Evolutionary conservation across 2,329 filamentous ascomycete genomes (phyloP).

Genomic region (Lachnellula willkommii): DNA sequence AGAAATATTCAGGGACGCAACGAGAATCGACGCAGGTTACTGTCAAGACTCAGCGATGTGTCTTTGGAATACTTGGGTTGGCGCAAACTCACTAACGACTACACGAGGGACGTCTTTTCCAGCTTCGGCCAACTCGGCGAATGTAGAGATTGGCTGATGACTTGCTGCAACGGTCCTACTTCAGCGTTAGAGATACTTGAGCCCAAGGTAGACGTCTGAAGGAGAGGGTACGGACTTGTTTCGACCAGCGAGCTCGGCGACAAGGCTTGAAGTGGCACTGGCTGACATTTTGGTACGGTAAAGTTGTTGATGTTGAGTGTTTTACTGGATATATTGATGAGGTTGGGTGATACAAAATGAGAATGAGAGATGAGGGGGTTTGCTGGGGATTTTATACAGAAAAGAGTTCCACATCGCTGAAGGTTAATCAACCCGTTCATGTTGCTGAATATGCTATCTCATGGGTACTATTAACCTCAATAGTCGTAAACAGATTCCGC

Average conservation of each 20-base stretch:
- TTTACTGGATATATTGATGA: neutral
- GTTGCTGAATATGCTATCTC: too few species aligned
- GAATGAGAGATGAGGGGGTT: too few species aligned
- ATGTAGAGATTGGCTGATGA: slow-evolving; percentile 8
- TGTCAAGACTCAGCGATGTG: neutral
- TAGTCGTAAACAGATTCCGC: too few species aligned
- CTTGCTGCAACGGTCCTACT: slow-evolving; percentile 2
- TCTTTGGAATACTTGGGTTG: too few species aligned
- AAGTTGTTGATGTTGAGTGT: neutral
- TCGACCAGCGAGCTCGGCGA: slow-evolving; percentile 8
- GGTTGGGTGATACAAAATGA: too few species aligned
- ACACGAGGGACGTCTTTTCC: neutral
- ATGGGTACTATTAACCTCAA: too few species aligned
- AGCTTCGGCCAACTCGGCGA: slow-evolving; percentile 4
- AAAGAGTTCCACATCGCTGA: too few species aligned
- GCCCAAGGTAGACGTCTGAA: neutral
- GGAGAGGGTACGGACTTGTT: slow-evolving; percentile 3
- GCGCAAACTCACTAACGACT: slow-evolving; percentile 2
- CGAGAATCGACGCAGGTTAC: slow-evolving; percentile 10
- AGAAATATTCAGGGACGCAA: slow-evolving; percentile 6
- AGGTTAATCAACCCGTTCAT: too few species aligned
- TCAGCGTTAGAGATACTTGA: neutral
- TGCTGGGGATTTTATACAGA: too few species aligned
- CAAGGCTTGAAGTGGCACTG: neutral
- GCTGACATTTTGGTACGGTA: neutral